Evolutionary conservation across 345 rosid genomes (phyloP).

Genomic region (Moricandia moricandioides): DNA sequence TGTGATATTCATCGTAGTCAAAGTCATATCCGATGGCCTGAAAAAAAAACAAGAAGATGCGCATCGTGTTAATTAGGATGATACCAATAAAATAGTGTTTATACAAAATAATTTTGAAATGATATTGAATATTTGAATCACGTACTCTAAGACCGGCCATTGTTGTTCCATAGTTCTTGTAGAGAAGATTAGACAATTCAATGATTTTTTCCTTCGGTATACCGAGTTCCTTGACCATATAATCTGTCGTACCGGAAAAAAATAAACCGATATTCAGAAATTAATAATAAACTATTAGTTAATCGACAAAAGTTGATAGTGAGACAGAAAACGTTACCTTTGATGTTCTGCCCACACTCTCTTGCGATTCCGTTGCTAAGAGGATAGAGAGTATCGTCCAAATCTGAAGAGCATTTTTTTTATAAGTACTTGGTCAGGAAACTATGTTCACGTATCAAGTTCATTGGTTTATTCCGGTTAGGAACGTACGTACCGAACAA

Average conservation of each 20-base stretch:
- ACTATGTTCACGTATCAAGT: background rate
- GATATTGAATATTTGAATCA: background rate
- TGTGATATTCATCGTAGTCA: slow-evolving; percentile 91
- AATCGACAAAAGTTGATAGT: background rate
- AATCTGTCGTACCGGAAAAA: slow-evolving; percentile 47
- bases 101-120: background rate
- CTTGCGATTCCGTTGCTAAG: slow-evolving; percentile 60
- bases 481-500: slow-evolving; percentile 58
- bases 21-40: slow-evolving; percentile 95
- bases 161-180: slow-evolving; percentile 95
- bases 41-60: slow-evolving; percentile 5
- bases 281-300: background rate
- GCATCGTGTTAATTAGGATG: background rate
- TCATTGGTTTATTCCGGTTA: background rate
- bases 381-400: slow-evolving; percentile 93
- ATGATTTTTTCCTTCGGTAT: slow-evolving; percentile 57
- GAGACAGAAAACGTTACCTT: slow-evolving; percentile 39
- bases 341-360: slow-evolving; percentile 57
- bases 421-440: background rate
- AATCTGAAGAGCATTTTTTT: slow-evolving; percentile 44
- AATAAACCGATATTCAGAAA: background rate
- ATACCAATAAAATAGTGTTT: background rate
- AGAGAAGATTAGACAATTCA: slow-evolving; percentile 64
- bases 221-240: slow-evolving; percentile 80
- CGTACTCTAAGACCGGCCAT: slow-evolving; percentile 98